Evolutionary conservation across 805 yeast species (phyloP).

Genomic region (Candida maesae): DNA sequence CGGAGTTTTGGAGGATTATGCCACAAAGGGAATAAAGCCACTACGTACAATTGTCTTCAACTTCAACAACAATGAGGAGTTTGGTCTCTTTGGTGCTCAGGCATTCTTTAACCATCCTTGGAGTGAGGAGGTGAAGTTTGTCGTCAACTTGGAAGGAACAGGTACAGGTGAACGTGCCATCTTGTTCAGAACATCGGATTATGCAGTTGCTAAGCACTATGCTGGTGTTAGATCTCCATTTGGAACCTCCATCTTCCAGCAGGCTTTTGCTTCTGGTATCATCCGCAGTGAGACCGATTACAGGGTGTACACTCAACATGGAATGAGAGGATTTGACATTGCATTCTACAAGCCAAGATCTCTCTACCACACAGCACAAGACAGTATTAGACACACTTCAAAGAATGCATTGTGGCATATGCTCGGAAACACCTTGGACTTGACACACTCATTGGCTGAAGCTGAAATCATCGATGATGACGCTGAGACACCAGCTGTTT

Average conservation of each 20-base stretch:
- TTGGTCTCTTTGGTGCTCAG: conserved; percentile 79
- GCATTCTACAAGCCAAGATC: conserved; percentile 87
- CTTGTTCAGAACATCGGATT: conserved; percentile 79
- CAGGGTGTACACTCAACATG: conserved; percentile 60
- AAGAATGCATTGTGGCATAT: conserved; percentile 79
- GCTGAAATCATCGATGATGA: conserved; percentile 33
- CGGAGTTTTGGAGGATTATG: conserved; percentile 56
- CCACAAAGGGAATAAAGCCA: conserved; percentile 45
- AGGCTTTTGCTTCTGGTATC: conserved; percentile 72
- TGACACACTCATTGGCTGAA: conserved; percentile 44
- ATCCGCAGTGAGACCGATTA: conserved; percentile 85
- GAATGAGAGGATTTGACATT: conserved; percentile 81
- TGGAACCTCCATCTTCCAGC: conserved; percentile 77
- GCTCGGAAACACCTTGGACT: conserved; percentile 67
- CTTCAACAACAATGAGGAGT: conserved; percentile 87
- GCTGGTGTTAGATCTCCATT: conserved; percentile 60
- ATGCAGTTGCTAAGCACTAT: conserved; percentile 58
- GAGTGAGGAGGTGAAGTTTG: conserved; percentile 55
- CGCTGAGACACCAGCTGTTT: conserved; percentile 47
- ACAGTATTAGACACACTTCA: conserved; percentile 60
- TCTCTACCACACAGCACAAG: conserved; percentile 75
- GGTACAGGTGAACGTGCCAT: conserved; percentile 81
- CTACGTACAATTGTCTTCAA: conserved; percentile 72
- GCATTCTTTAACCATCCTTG: conserved; percentile 72
- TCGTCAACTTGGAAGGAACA: conserved; percentile 86